phyloP scores from a whole-genome alignment of 768 basidiomycete species.

The Postia placenta region DNA sequence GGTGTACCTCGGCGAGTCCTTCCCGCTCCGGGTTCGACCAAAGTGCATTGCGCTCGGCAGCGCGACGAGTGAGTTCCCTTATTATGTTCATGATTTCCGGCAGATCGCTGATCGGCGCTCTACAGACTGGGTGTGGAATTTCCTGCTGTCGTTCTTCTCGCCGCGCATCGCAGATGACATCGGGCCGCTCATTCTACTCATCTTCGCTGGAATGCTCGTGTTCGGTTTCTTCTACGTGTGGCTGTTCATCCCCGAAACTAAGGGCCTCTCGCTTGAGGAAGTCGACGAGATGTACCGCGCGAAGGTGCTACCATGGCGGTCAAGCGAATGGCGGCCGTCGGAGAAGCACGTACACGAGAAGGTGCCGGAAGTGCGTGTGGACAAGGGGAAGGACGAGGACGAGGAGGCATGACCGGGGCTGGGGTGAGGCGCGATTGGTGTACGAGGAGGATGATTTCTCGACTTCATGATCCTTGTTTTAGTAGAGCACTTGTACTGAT shows the following conservation, averaged over 20 bases:
- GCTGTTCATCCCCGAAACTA: slow-evolving; percentile 76
- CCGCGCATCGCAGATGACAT: slow-evolving; percentile 60
- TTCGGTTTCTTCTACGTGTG: slow-evolving; percentile 71
- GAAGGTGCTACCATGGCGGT: slow-evolving; percentile 63
- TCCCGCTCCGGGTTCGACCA: slow-evolving; percentile 74
- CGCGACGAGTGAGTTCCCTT: slow-evolving; percentile 36
- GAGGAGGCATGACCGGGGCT: neutral
- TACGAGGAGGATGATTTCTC: neutral
- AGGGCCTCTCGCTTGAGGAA: slow-evolving; percentile 71
- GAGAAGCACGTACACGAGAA: neutral
- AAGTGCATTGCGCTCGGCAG: slow-evolving; percentile 77
- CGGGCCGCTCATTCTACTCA: slow-evolving; percentile 67
- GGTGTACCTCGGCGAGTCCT: slow-evolving; percentile 74
- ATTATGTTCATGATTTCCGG: neutral
- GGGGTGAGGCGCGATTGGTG: too few species aligned
- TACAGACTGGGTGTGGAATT: slow-evolving; percentile 67
- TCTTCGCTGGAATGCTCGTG: slow-evolving; percentile 70
- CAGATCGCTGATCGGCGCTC: slow-evolving; percentile 8
- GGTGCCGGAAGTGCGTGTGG: neutral
- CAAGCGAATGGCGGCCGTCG: slow-evolving; percentile 41
- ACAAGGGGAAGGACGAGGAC: neutral
- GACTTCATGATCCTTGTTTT: neutral
- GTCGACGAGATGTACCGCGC: slow-evolving; percentile 72
- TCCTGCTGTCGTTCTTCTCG: slow-evolving; percentile 67
- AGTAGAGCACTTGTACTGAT: neutral